A percentile compares a stretch with the other conserved stretches of the same genome.
These are phyloP conservation scores for Amanita phalloides DNA, from an alignment of 768 basidiomycete species.

Conservation along the genomic window DNA sequence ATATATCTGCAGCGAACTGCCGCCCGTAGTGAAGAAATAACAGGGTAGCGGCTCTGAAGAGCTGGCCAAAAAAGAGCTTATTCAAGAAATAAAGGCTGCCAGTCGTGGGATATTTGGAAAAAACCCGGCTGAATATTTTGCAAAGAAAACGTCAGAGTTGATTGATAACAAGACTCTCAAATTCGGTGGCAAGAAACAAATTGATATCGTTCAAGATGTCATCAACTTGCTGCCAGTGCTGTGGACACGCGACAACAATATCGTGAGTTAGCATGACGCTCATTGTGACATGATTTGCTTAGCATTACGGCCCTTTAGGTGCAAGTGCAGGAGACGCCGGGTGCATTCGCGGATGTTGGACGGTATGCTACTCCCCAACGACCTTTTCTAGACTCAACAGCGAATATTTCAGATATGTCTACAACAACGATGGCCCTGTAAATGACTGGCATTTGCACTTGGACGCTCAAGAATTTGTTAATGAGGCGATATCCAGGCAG, in stretches of 20 bases:
- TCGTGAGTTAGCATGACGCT: slow-evolving; percentile 31
- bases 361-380: slow-evolving; percentile 23
- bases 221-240: slow-evolving; percentile 50
- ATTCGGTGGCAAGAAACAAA: slow-evolving; percentile 15
- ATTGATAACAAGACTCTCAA: slow-evolving; percentile 24
- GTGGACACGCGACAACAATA: slow-evolving; percentile 41
- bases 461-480: slow-evolving; percentile 21
- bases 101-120: slow-evolving; percentile 8
- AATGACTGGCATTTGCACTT: slow-evolving; percentile 37
- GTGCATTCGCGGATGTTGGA: slow-evolving; percentile 37
- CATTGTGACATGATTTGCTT: background rate
- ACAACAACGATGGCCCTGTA: slow-evolving; percentile 30
- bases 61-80: background rate
- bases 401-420: slow-evolving; percentile 27
- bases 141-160: slow-evolving; percentile 19
- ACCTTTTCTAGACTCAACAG: background rate
- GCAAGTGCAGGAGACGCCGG: slow-evolving; percentile 14
- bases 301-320: background rate
- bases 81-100: slow-evolving; percentile 6
- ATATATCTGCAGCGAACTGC: background rate
- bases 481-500: background rate
- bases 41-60: background rate
- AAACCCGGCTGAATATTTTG: slow-evolving; percentile 20
- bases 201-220: slow-evolving; percentile 62
- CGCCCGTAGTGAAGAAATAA: background rate